phyloP scores from a whole-genome alignment of 768 basidiomycete genomes.

The Hericium erinaceus region DNA sequence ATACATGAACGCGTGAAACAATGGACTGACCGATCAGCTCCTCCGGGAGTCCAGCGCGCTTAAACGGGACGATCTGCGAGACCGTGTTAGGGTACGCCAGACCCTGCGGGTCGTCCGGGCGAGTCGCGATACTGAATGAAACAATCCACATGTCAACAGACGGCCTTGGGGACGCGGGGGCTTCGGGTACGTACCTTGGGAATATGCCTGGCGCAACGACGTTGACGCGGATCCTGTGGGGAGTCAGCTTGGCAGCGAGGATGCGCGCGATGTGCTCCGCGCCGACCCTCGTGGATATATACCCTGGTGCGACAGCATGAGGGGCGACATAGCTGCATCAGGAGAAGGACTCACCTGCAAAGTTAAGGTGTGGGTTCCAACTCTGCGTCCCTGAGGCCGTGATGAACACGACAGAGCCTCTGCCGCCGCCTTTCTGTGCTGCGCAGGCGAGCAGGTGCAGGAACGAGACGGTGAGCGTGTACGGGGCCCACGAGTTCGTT shows the following conservation, averaged over 20 bases:
- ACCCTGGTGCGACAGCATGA: not conserved
- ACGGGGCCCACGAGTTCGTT: not conserved
- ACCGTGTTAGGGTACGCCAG: not conserved
- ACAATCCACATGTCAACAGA: no score
- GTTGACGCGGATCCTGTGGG: not conserved
- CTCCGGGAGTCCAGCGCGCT: not conserved
- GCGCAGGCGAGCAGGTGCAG: not conserved
- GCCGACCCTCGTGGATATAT: not conserved
- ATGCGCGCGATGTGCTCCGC: not conserved
- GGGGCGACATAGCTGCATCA: not conserved
- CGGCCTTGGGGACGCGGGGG: not conserved
- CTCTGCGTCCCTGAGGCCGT: not conserved
- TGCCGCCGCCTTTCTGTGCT: not conserved
- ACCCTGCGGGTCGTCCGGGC: not conserved
- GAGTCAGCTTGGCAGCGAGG: not conserved
- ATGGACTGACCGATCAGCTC: not conserved
- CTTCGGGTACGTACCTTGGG: not conserved
- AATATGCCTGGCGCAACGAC: not conserved
- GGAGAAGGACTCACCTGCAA: not conserved
- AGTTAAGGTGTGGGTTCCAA: not conserved
- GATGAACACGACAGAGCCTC: not conserved
- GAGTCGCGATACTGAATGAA: no score
- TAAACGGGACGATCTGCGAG: not conserved
- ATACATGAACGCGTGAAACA: not conserved
- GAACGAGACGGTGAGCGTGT: not conserved